Evolutionary conservation across 2,329 filamentous ascomycete genomes (phyloP), one percentile per base, ranked within the genome.

Genomic region (Botrytis medusae): DNA sequence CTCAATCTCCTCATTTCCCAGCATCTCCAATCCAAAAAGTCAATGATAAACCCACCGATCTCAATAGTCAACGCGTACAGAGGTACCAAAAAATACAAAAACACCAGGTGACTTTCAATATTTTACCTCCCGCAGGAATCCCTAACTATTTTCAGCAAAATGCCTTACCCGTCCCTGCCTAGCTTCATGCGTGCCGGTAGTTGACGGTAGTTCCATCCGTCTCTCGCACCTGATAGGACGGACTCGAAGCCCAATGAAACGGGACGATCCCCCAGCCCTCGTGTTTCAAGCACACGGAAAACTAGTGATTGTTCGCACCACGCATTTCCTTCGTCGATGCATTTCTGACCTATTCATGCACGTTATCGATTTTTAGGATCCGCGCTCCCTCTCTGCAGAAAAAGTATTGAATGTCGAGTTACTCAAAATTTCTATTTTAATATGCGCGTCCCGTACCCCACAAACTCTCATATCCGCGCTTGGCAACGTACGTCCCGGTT

Each of bases 71-170:
- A 57, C 51, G 48, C 34, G 65, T 32, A 59, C 65, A 37, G 37
- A 37, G 37, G 37, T 8, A 37, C 7, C 37, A 44, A 57, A 20
- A 57, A 29, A 42, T 9, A 32, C 48, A 57, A 48, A 57, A 22
- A 42, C 18, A 44, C 65, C 65, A 57, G 37, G 32, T 69, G 65
- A 69, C 48, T 59, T 37, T 42, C 29, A 25, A 59, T 57, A 57
- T 69, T 57, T 57, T 69, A 6, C 34, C 48, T 32, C n/a, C n/a
- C 54, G 65, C 65, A 69, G 65, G 65, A 37, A 57, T n/a, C 54
- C 37, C 34, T 44, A 57, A 29, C 64, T 29, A 62, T 61, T 22
- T 40, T n/a, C 59, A n/a, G 34, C 48, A 54, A 25, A 61, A 40
- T 18, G 22, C 25, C 34, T 67, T 68, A 12, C 25, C 64, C 48